phyloP scores from a whole-genome alignment of 352 stramenopile genomes.

The Pilasporangium apinafurcum region DNA sequence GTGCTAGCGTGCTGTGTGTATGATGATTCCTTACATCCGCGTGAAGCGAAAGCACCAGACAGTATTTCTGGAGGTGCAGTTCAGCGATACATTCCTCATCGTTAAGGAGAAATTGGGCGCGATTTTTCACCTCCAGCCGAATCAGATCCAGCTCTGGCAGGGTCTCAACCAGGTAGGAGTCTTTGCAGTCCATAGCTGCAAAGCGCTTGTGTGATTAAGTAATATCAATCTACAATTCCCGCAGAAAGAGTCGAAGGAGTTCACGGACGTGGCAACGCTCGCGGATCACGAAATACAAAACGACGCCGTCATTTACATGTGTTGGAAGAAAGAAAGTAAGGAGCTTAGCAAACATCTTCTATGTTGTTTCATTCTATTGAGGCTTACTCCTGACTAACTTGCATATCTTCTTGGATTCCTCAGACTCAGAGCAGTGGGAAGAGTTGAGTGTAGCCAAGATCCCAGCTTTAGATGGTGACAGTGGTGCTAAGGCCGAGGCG shows the following conservation, averaged over 20 bases:
- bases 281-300: slow-evolving; percentile 82
- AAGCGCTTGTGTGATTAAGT: background rate
- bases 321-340: slow-evolving; percentile 85
- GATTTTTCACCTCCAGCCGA: slow-evolving; percentile 50
- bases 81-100: slow-evolving; percentile 68
- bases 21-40: slow-evolving; percentile 73
- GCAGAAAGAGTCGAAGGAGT: slow-evolving; percentile 69
- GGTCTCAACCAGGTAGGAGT: slow-evolving; percentile 47
- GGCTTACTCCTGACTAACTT: background rate
- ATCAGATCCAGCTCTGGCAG: slow-evolving; percentile 68
- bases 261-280: slow-evolving; percentile 71
- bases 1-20: too few relatives aligned
- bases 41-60: slow-evolving; percentile 86
- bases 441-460: slow-evolving; percentile 68
- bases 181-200: background rate
- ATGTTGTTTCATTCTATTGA: slow-evolving; percentile 1
- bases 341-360: too few relatives aligned
- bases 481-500: slow-evolving; percentile 15
- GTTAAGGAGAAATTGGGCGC: slow-evolving; percentile 78
- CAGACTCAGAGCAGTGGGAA: slow-evolving; percentile 77
- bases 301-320: slow-evolving; percentile 81
- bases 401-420: background rate
- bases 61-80: slow-evolving; percentile 82
- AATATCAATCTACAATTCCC: background rate
- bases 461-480: slow-evolving; percentile 25